Conservation (phyloP, 345 rosid genomes). For the Eucalyptus curtisii region DNA sequence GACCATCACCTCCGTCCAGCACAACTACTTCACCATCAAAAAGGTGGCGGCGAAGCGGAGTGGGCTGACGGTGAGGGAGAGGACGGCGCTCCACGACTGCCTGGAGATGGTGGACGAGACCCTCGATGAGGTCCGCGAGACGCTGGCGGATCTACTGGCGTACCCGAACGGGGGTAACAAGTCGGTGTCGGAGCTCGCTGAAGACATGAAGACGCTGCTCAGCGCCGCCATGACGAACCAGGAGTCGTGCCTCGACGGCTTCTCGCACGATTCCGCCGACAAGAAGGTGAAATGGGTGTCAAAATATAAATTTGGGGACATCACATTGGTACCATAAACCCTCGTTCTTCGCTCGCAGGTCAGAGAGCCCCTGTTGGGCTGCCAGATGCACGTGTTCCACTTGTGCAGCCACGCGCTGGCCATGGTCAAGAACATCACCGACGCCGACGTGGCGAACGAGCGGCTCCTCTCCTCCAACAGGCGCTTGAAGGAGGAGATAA, state of each 20-base stretch:
- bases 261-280: slow-evolving; percentile 29
- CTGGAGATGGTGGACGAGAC: slow-evolving; percentile 38
- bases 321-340: background rate
- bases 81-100: slow-evolving; percentile 45
- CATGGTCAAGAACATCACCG: slow-evolving; percentile 37
- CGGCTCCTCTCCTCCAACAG: background rate
- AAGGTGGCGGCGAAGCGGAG: slow-evolving; percentile 4
- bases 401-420: slow-evolving; percentile 32
- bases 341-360: background rate
- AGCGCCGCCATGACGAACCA: slow-evolving; percentile 59
- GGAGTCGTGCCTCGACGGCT: slow-evolving; percentile 52
- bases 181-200: slow-evolving; percentile 3
- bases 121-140: slow-evolving; percentile 28
- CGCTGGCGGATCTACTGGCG: slow-evolving; percentile 7
- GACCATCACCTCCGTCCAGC: slow-evolving; percentile 26
- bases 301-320: background rate
- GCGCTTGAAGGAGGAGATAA: background rate
- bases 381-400: slow-evolving; percentile 12
- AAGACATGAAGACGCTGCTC: slow-evolving; percentile 21
- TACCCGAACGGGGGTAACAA: slow-evolving; percentile 9
- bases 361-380: slow-evolving; percentile 6
- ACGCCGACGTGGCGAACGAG: slow-evolving; percentile 7
- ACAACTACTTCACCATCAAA: slow-evolving; percentile 39
- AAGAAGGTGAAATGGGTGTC: background rate
- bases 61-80: slow-evolving; percentile 27